Conservation (phyloP, 352 stramenopile genomes). For the Phytophthora pistaciae region DNA sequence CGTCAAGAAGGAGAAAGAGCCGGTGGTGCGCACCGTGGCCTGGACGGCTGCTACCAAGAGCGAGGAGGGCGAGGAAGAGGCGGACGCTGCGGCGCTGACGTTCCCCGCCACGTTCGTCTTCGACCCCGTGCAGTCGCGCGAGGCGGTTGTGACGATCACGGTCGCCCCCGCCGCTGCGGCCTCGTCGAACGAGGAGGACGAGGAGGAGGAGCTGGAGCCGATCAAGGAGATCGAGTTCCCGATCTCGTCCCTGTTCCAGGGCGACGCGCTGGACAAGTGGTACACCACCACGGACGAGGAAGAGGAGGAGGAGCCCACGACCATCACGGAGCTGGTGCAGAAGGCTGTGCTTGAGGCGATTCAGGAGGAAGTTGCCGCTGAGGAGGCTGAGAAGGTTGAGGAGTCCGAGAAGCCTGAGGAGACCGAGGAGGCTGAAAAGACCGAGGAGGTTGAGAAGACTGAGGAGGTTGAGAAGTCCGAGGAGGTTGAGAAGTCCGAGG, state of each 20-base stretch:
- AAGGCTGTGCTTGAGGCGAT: slow-evolving; percentile 26
- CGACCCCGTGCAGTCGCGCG: slow-evolving; percentile 84
- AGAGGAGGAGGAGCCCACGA: slow-evolving; percentile 46
- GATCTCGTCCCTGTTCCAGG: slow-evolving; percentile 79
- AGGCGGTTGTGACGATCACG: slow-evolving; percentile 80
- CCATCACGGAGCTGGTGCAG: slow-evolving; percentile 42
- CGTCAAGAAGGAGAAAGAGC: slow-evolving; percentile 62
- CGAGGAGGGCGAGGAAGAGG: slow-evolving; percentile 16
- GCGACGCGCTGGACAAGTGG: slow-evolving; percentile 70
- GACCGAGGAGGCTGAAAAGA: slow-evolving; percentile 14
- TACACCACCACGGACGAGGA: slow-evolving; percentile 67
- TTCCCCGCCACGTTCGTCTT: slow-evolving; percentile 84
- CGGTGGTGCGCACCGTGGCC: slow-evolving; percentile 48
- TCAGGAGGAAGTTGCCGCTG: slow-evolving; percentile 22
- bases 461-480: slow-evolving; percentile 6
- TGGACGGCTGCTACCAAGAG: slow-evolving; percentile 35
- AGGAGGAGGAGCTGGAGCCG: slow-evolving; percentile 54
- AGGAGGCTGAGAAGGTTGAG: slow-evolving; percentile 26
- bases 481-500: slow-evolving; percentile 12
- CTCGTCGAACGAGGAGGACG: slow-evolving; percentile 45
- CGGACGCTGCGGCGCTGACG: slow-evolving; percentile 12
- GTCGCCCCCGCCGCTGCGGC: slow-evolving; percentile 32
- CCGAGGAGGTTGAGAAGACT: neutral
- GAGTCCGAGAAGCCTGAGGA: slow-evolving; percentile 20
- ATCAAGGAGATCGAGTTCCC: slow-evolving; percentile 86